Conservation (phyloP, 169 alveolate genomes). For the Blepharisma undulans region DNA sequence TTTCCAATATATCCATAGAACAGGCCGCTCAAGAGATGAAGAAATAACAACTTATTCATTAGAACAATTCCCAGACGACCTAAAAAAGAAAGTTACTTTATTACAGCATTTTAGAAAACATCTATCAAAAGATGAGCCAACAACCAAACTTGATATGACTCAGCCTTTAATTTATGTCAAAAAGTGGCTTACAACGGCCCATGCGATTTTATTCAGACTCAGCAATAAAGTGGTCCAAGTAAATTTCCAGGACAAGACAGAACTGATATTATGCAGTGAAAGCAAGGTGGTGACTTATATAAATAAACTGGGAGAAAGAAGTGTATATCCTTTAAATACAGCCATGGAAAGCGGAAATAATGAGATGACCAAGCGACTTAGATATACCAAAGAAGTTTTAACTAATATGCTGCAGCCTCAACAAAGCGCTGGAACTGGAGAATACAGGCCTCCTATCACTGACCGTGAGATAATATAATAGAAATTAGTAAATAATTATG, state of each 20-base stretch:
- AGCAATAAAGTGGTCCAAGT: conserved; percentile 81
- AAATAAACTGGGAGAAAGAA: conserved; percentile 75
- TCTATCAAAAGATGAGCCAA: conserved; percentile 46
- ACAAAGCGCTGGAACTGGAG: background rate
- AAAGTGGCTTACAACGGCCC: conserved; percentile 83
- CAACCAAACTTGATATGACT: conserved; percentile 21
- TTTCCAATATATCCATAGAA: conserved; percentile 75
- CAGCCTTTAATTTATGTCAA: conserved; percentile 70
- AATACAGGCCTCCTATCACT: background rate
- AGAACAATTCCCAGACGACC: conserved; percentile 57
- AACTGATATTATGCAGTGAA: conserved; percentile 75
- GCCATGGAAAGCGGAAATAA: conserved; percentile 83
- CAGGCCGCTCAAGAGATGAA: conserved; percentile 62
- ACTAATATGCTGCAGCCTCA: conserved; percentile 60
- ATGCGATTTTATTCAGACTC: conserved; percentile 79
- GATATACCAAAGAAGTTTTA: conserved; percentile 74
- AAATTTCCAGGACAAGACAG: conserved; percentile 76
- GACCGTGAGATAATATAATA: background rate
- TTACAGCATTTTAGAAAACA: conserved; percentile 74
- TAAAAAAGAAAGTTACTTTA: conserved; percentile 77
- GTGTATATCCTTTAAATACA: conserved; percentile 74
- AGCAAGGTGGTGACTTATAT: conserved; percentile 79
- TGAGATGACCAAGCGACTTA: conserved; percentile 85
- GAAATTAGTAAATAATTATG: background rate
- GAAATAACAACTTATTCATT: conserved; percentile 47